These are phyloP conservation scores for Dactylellina drechsleri DNA, from an alignment of 2,329 filamentous ascomycete genomes.

Conservation along the genomic window DNA sequence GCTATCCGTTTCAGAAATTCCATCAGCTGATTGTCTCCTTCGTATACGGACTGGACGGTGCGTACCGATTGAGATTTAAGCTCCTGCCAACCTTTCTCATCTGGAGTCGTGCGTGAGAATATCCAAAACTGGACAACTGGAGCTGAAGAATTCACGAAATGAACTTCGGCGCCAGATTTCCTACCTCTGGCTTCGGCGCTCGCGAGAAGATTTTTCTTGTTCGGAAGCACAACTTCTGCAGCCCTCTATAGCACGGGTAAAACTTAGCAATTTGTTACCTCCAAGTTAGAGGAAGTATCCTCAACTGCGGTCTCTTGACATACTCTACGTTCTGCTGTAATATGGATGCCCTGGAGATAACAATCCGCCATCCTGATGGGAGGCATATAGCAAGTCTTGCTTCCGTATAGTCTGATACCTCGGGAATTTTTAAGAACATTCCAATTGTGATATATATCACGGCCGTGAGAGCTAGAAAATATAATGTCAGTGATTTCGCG, in stretches of 20 bases:
- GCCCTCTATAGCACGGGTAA: not conserved
- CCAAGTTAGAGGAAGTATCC: not conserved
- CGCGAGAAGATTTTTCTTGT: not conserved
- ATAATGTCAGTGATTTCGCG: too few species aligned
- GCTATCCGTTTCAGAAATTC: not conserved
- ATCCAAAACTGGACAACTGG: not conserved
- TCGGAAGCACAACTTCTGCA: not conserved
- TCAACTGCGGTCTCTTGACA: not conserved
- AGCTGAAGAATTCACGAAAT: not conserved
- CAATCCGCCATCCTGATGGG: not conserved
- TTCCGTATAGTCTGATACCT: constrained; percentile 1
- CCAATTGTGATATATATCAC: constrained; percentile 10
- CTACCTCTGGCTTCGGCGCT: not conserved
- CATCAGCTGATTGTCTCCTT: not conserved
- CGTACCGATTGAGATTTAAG: constrained; percentile 1
- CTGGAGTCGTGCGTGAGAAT: not conserved
- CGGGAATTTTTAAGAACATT: not conserved
- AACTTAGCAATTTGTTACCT: not conserved
- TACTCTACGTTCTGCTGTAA: not conserved
- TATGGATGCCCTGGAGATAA: not conserved
- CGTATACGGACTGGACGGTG: not conserved
- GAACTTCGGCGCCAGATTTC: not conserved
- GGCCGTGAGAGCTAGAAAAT: not conserved
- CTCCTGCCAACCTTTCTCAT: constrained; percentile 5
- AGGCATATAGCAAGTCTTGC: constrained; percentile 4